These are phyloP conservation scores for Amphirosellinia nigrospora DNA, from an alignment of 495 filamentous ascomycete genomes.

Conservation along the genomic window DNA sequence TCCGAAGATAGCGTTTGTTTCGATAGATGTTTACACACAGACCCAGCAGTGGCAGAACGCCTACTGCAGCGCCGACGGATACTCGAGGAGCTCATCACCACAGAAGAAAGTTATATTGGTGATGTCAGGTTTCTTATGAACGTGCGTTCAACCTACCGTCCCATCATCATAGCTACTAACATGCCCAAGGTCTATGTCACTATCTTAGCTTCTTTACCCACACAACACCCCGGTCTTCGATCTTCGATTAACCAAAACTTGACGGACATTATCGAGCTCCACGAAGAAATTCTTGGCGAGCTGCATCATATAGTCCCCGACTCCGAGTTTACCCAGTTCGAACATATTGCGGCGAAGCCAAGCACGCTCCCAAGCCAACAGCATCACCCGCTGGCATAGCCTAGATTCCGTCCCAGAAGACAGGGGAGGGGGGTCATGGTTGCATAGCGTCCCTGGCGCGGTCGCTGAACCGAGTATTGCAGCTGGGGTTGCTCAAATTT, in stretches of 20 bases:
- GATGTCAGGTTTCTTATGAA: constrained; percentile 86
- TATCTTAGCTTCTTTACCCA: constrained; percentile 65
- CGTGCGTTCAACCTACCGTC: constrained; percentile 54
- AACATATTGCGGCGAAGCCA: constrained; percentile 34
- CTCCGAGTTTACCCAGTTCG: constrained; percentile 63
- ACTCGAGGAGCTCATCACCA: constrained; percentile 80
- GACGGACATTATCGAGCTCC: constrained; percentile 71
- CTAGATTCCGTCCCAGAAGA: constrained; percentile 64
- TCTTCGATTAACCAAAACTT: constrained; percentile 70
- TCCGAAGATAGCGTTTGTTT: constrained; percentile 72
- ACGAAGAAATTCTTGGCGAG: constrained; percentile 71
- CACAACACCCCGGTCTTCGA: constrained; percentile 59
- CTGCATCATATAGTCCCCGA: constrained; percentile 67
- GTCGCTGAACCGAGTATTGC: constrained; percentile 73
- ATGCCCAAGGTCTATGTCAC: constrained; percentile 67
- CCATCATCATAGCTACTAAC: constrained; percentile 2
- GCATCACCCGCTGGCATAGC: constrained; percentile 63
- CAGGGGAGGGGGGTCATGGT: constrained; percentile 47
- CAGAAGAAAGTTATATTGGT: constrained; percentile 87
- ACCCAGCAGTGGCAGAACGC: constrained; percentile 73
- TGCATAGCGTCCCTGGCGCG: constrained; percentile 57
- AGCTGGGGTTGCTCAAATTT: constrained; percentile 76
- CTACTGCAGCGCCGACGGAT: constrained; percentile 76
- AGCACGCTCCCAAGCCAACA: constrained; percentile 38
- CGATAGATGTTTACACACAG: constrained; percentile 60